Evolutionary conservation across 345 rosid genomes (phyloP).

Genomic region (Barbarea vulgaris): DNA sequence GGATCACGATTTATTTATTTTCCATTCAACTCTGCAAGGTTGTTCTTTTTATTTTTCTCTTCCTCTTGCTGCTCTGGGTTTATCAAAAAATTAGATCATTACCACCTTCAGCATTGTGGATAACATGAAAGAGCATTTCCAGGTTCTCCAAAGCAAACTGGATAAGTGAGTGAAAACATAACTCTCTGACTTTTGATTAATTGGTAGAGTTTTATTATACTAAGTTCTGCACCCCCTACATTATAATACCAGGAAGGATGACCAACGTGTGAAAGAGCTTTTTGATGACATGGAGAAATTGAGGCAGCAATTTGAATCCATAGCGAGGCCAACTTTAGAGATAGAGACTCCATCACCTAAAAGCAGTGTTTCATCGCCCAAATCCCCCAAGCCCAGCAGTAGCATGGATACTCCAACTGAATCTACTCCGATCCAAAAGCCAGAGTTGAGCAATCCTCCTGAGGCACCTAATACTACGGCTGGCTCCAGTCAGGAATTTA

Average conservation of each 20-base stretch:
- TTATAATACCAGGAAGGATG: constrained; percentile 68
- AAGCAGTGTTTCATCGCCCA: constrained; percentile 39
- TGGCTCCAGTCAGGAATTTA: constrained; percentile 37
- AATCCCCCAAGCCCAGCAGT: constrained; percentile 36
- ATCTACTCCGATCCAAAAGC: constrained; percentile 39
- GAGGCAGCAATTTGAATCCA: constrained; percentile 73
- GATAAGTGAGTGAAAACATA: constrained; percentile 51
- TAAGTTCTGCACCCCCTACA: constrained; percentile 4
- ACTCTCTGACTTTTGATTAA: not conserved
- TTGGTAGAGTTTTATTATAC: not conserved
- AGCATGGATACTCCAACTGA: constrained; percentile 38
- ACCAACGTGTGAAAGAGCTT: constrained; percentile 60
- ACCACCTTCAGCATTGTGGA: constrained; percentile 92
- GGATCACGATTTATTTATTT: not conserved
- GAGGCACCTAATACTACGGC: constrained; percentile 32
- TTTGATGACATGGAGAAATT: constrained; percentile 76
- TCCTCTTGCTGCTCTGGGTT: constrained; percentile 20
- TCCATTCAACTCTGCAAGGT: not conserved
- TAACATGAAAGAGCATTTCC: constrained; percentile 83
- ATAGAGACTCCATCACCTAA: constrained; percentile 62
- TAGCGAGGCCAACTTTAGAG: constrained; percentile 83
- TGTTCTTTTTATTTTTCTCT: not conserved
- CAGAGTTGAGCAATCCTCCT: constrained; percentile 39
- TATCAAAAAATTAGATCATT: constrained; percentile 58
- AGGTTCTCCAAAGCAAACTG: constrained; percentile 52